A percentile compares a stretch with the other conserved stretches of the same genome.
Evolutionary conservation across 2,329 filamentous ascomycete species (phyloP).

Genomic region (Venturia oleaginea): DNA sequence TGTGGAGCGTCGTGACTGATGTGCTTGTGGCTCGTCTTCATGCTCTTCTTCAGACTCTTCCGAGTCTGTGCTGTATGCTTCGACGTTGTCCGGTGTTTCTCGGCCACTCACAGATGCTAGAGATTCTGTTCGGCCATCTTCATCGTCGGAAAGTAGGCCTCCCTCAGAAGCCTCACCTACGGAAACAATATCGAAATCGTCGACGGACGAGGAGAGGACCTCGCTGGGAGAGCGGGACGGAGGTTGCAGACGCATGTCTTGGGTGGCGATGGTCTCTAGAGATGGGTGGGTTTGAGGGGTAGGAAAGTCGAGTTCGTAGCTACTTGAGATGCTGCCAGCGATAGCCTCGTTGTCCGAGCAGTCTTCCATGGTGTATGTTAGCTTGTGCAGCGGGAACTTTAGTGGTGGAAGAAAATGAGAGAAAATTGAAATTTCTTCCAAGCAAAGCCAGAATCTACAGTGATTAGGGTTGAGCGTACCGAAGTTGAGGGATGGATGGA

Average conservation of each 20-base stretch:
- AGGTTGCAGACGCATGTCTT: slow-evolving; percentile 1
- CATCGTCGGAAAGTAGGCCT: slow-evolving; percentile 23
- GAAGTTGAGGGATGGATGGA: neutral
- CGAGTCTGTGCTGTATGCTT: slow-evolving; percentile 20
- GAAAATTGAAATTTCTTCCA: neutral
- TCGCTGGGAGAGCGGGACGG: slow-evolving; percentile 8
- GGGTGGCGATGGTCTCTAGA: neutral
- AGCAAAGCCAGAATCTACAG: neutral
- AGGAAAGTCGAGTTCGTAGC: neutral
- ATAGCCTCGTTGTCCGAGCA: neutral
- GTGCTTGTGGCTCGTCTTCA: slow-evolving; percentile 15
- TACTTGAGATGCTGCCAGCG: neutral
- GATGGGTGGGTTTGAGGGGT: neutral
- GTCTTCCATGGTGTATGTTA: slow-evolving; percentile 8
- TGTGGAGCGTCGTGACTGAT: slow-evolving; percentile 1
- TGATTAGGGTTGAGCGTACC: slow-evolving; percentile 1
- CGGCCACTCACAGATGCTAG: slow-evolving; percentile 26
- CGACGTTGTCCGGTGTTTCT: slow-evolving; percentile 25
- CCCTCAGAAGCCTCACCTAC: neutral
- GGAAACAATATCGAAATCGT: slow-evolving; percentile 11
- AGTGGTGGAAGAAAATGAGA: neutral
- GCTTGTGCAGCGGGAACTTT: neutral
- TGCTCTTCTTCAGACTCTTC: slow-evolving; percentile 25
- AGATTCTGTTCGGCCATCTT: slow-evolving; percentile 28
- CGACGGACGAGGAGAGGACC: slow-evolving; percentile 2